Percentiles rank a stretch among this genome's conserved stretches.
These are phyloP conservation scores for Hirsutella thompsonii DNA, from an alignment of 2,329 filamentous ascomycete species.

Conservation along the genomic window DNA sequence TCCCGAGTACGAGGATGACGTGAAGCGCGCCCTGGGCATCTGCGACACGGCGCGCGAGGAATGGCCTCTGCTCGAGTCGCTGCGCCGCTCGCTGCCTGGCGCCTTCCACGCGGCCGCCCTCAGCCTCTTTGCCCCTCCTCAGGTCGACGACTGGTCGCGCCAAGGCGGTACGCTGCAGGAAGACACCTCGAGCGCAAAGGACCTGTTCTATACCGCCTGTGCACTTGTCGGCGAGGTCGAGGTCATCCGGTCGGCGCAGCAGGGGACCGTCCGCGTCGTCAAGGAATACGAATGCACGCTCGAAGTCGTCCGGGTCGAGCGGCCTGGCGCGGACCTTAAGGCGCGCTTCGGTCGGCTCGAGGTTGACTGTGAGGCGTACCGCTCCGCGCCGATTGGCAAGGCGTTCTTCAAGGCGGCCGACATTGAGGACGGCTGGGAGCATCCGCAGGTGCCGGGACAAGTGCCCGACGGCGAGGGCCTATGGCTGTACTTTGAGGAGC, in stretches of 20 bases:
- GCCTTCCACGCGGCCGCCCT: constrained; percentile 69
- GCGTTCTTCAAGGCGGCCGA: constrained; percentile 28
- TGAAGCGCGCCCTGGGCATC: constrained; percentile 51
- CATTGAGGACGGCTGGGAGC: constrained; percentile 36
- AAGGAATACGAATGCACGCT: constrained; percentile 41
- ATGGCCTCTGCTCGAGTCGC: constrained; percentile 42
- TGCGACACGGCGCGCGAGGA: constrained; percentile 58
- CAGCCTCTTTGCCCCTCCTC: constrained; percentile 43
- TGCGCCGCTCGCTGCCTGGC: constrained; percentile 51
- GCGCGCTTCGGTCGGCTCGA: constrained; percentile 30
- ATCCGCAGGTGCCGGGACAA: constrained; percentile 9
- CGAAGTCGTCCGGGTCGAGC: constrained; percentile 42
- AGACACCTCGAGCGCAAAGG: constrained; percentile 25
- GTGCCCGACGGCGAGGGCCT: constrained; percentile 7
- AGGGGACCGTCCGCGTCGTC: constrained; percentile 18
- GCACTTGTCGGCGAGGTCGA: constrained; percentile 22
- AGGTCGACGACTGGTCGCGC: constrained; percentile 17
- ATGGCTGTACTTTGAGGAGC: constrained; percentile 56
- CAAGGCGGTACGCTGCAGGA: constrained; percentile 18
- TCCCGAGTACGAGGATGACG: constrained; percentile 59
- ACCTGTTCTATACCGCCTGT: constrained; percentile 30
- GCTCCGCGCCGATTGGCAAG: constrained; percentile 29
- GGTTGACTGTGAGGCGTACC: constrained; percentile 17
- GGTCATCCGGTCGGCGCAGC: constrained; percentile 15
- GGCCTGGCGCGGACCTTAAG: constrained; percentile 25